Evolutionary conservation across 306 rosid species (phyloP), one percentile per base, ranked within the genome.

Genomic region (Sindora glabra): DNA sequence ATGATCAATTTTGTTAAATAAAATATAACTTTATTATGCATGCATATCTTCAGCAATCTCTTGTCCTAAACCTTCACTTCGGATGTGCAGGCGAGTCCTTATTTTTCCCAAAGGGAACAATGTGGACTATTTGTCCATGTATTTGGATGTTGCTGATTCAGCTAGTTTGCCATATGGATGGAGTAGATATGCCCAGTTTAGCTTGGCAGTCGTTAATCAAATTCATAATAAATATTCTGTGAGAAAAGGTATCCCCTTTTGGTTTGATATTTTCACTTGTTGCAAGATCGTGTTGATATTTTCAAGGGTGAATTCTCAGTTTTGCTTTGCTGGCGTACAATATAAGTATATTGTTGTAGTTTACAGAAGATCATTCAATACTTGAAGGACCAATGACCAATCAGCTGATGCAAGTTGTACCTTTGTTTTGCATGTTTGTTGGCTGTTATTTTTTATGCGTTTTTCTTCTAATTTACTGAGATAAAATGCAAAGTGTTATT

Each of bases 91-190:
- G 98, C 91, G 95, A 5, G 79, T 92, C 57, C 89, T 83, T 65
- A 83, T 88, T 74, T 92, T 83, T 72, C 98, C 98, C 0, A 88
- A 83, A 72, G 95, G 95, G 58, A 83, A 83, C 94, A 88, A 87
- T 80, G 95, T 86, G 67, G 96, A 90, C 52, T 83, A 74, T 68
- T 71, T 90, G 75, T 90, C 97, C 26, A 80, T 83, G 87, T 90
- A 87, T 71, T 84, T 92, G 81, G 96, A 85, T 69, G 92, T 88
- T 52, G 92, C 92, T 8, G 96, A 88, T 76, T 75, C 90, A 19
- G 3, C 86, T 45, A 78, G 68, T 74, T 76, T 92, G 81, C 95
- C 94, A 4, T 81, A 80, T 65, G 98, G 96, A 32, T 85, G 98
- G 98, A 87, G 86, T 74, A 83, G 96, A 87, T 81, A 73, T 77